Base-by-base conservation (phyloP, 371 early-diverging fungal species). In the Gilbertella persicaria region DNA sequence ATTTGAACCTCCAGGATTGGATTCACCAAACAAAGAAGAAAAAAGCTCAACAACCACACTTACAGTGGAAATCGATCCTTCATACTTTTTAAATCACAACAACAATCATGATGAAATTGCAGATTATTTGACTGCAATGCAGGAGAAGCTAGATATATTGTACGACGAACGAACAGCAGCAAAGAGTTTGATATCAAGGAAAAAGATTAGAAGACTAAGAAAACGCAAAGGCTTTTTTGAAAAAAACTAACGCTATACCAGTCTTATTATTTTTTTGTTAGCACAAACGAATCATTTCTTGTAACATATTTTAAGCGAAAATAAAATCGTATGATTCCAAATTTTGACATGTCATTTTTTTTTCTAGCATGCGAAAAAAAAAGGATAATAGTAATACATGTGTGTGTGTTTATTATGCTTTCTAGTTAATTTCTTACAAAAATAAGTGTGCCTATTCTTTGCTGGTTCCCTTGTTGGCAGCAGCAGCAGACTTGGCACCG, bases 121-220 rank as follows among this genome's bases (percentile, higher is more conserved):
- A 9, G 61, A 66, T 46, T 66, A 60, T 54, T 21, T 66, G 21
- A 57, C 58, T 8, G 61, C 61, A 7, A 66, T 66, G 57, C 66
- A 66, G 41, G 58, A 66, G 8, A 60, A 66, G 35, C 29, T 66
- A 20, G 51, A 58, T 43, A 25, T 45, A 16, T 42, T 64, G 10
- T 55, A 58, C 21, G 40, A 45, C n/a, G 51, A 56, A 50, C 45
- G 44, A 60, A 29, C 25, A 20, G 25, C 35, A 55, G 25, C 2
- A 10, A 52, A 30, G 38, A 37, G 13, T 25, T 23, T 13, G 9
- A 12, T 42, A 14, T 8, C 41, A 17, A 64, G 50, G 47, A 58
- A 50, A 39, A 64, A 45, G 29, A 39, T 21, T 1, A 50, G 35
- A 37, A 39, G 58, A 14, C n/a, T 64, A 23, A 53, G 58, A 46